These are phyloP conservation scores for Boeremia exigua DNA, from an alignment of 2,329 filamentous ascomycete species.

Conservation along the genomic window DNA sequence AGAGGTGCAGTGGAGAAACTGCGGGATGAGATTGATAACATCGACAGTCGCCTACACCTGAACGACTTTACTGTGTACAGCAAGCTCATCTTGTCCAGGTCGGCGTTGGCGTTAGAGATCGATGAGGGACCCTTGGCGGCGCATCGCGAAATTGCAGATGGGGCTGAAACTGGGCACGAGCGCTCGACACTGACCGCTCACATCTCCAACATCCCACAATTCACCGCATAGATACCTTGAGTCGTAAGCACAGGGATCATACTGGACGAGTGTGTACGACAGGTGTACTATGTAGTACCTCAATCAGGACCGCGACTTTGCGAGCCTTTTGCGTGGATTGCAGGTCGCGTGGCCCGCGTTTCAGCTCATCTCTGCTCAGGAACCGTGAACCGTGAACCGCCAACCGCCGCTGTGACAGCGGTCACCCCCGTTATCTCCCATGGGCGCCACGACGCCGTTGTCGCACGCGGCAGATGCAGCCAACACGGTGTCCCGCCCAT, in stretches of 20 bases:
- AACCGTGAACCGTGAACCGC: slow-evolving; percentile 5
- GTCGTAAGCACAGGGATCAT: slow-evolving; percentile 18
- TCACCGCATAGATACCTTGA: slow-evolving; percentile 14
- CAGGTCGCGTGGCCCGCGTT: background rate
- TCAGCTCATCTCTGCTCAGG: slow-evolving; percentile 4
- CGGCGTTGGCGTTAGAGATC: slow-evolving; percentile 26
- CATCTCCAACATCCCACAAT: slow-evolving; percentile 4
- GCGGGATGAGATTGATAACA: background rate
- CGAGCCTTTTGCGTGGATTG: background rate
- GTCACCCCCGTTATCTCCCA: slow-evolving; percentile 26
- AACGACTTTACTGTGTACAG: background rate
- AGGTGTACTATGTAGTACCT: background rate
- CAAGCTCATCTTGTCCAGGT: background rate
- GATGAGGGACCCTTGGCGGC: slow-evolving; percentile 28
- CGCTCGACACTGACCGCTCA: slow-evolving; percentile 22
- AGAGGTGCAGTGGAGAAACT: background rate
- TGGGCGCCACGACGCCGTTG: slow-evolving; percentile 35
- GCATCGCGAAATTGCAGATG: slow-evolving; percentile 42
- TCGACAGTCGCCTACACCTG: background rate
- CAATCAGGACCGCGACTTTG: background rate
- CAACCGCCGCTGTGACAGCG: slow-evolving; percentile 13
- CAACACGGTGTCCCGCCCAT: slow-evolving; percentile 23
- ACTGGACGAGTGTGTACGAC: background rate
- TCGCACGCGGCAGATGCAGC: slow-evolving; percentile 29
- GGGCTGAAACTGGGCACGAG: slow-evolving; percentile 40